Conservation (phyloP, 1,139 yeast genomes). For the Pichia sp. region DNA sequence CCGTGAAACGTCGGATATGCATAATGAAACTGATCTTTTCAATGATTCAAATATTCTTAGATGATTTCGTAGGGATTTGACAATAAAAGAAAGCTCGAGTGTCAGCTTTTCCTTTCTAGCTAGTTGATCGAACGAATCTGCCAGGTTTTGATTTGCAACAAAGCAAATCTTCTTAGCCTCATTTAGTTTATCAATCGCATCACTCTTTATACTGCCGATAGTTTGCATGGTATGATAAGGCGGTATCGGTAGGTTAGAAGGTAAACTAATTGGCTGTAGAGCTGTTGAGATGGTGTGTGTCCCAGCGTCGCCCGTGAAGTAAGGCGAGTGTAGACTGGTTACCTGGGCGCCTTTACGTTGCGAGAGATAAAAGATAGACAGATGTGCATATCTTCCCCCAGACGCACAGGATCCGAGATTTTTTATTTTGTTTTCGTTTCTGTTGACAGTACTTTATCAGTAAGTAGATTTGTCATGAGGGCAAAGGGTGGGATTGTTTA, state of each 20-base stretch:
- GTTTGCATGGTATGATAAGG: not conserved
- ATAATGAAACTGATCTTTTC: not conserved
- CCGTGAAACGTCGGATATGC: not conserved
- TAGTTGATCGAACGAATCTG: not conserved
- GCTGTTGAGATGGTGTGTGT: too few species aligned
- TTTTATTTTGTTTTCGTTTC: not conserved
- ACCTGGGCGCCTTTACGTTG: not conserved
- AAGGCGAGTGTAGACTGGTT: too few species aligned
- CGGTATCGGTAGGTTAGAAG: too few species aligned
- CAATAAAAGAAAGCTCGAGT: not conserved
- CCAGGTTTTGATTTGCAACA: constrained; percentile 28
- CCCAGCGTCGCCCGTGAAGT: too few species aligned
- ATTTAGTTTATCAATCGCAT: constrained; percentile 25
- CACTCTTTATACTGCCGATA: not conserved
- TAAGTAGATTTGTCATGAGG: not conserved
- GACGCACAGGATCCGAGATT: not conserved
- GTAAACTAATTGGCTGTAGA: too few species aligned
- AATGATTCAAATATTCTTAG: not conserved
- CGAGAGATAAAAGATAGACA: not conserved
- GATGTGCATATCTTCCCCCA: not conserved
- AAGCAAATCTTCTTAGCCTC: constrained; percentile 36
- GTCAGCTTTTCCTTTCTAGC: not conserved
- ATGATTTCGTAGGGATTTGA: constrained; percentile 1
- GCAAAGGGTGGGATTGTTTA: not conserved
- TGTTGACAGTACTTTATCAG: not conserved